Evolutionary conservation across 1,139 yeast genomes (phyloP).

Genomic region (Geotrichum europaeum): DNA sequence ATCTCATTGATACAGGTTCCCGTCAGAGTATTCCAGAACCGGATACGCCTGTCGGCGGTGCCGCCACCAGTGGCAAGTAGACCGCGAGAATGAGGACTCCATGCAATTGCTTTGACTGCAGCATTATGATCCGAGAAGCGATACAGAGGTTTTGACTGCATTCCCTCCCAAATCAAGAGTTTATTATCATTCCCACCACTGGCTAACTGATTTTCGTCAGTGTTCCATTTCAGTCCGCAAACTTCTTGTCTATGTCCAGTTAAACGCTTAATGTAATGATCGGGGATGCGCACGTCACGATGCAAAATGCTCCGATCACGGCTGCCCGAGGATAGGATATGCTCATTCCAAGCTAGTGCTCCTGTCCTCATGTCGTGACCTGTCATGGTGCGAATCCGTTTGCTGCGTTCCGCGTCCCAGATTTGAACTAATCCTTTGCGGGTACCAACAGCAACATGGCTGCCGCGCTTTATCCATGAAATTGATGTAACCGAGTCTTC

Average conservation of each 20-base stretch:
- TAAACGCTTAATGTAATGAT: constrained; percentile 67
- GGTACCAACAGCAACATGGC: constrained; percentile 92
- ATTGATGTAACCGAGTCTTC: constrained; percentile 72
- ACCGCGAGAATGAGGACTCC: constrained; percentile 98
- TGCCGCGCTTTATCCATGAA: constrained; percentile 79
- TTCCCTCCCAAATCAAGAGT: constrained; percentile 67
- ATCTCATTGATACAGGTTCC: constrained; percentile 70
- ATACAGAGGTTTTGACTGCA: constrained; percentile 58
- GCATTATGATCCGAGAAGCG: constrained; percentile 82
- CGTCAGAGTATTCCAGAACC: constrained; percentile 86
- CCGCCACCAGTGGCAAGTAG: constrained; percentile 96
- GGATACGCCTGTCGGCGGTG: constrained; percentile 84
- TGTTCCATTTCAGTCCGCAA: constrained; percentile 93
- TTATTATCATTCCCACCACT: constrained; percentile 93
- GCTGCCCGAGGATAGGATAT: constrained; percentile 79
- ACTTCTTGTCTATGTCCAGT: constrained; percentile 82
- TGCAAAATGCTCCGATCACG: constrained; percentile 80
- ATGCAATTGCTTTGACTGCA: constrained; percentile 92
- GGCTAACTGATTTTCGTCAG: constrained; percentile 65
- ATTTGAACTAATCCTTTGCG: constrained; percentile 81
- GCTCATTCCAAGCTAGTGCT: constrained; percentile 91
- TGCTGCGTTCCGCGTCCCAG: constrained; percentile 87
- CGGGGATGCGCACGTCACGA: constrained; percentile 85
- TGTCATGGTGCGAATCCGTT: constrained; percentile 83
- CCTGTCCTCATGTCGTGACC: constrained; percentile 86